phyloP scores from a whole-genome alignment of 1,139 yeast species.

The Keqinozyma sinolaborantium region DNA sequence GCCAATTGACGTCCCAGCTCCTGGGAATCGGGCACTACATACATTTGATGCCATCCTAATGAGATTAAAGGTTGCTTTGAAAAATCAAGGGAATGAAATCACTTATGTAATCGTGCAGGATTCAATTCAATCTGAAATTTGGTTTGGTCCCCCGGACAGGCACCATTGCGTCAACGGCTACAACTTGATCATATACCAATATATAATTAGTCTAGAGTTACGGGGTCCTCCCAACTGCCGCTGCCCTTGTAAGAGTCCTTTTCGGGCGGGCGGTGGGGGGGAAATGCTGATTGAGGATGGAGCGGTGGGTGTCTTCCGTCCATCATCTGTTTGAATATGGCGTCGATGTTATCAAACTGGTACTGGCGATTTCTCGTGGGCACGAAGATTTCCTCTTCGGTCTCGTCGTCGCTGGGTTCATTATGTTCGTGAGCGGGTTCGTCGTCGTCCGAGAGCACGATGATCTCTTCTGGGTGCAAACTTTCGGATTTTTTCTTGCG shows the following conservation, averaged over 20 bases:
- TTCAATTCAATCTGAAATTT: too few species aligned
- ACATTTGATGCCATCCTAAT: constrained; percentile 6
- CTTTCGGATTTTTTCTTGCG: constrained; percentile 3
- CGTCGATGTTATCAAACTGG: neutral
- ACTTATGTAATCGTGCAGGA: neutral
- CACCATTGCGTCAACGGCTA: neutral
- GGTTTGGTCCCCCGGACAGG: too few species aligned
- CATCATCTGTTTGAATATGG: neutral
- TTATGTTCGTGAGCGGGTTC: constrained; percentile 13
- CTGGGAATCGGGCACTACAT: constrained; percentile 2
- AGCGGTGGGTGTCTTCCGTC: neutral
- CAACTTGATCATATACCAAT: too few species aligned
- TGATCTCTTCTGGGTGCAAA: constrained; percentile 17
- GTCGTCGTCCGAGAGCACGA: constrained; percentile 27
- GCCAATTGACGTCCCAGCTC: too few species aligned
- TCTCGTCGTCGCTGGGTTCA: constrained; percentile 7
- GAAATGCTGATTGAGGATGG: constrained; percentile 3
- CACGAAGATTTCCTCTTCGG: constrained; percentile 10
- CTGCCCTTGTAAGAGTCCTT: constrained; percentile 14
- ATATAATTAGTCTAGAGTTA: constrained; percentile 9
- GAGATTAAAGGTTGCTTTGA: neutral
- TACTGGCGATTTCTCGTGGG: constrained; percentile 3
- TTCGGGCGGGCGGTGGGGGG: neutral
- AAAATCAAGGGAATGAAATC: neutral
- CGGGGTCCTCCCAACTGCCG: constrained; percentile 42